Conservation (phyloP, 2,329 filamentous ascomycete genomes). For the Didymella exigua region DNA sequence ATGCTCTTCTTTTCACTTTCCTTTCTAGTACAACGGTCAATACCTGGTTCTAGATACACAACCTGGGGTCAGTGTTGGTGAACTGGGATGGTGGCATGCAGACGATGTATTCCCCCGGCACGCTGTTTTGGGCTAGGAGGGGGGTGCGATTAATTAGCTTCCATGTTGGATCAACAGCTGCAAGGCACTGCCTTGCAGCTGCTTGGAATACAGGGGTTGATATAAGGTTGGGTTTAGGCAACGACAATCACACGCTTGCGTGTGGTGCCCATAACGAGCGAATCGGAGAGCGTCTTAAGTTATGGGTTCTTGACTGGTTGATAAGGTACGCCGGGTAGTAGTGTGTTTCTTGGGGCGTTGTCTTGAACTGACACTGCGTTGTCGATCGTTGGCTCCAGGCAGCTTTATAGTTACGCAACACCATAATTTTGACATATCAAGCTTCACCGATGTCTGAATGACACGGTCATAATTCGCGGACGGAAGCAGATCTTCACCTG, state of each 20-base stretch:
- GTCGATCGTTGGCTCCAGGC: not conserved
- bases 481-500: not conserved
- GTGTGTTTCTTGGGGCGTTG: not conserved
- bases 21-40: not conserved
- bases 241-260: not conserved
- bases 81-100: not conserved
- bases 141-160: not conserved
- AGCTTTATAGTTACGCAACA: not conserved
- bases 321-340: not conserved
- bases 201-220: not conserved
- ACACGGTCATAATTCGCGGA: not conserved
- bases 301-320: not conserved
- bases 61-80: not conserved
- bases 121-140: not conserved
- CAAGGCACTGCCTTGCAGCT: not conserved
- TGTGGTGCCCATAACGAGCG: not conserved
- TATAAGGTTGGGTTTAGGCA: not conserved
- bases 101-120: not conserved
- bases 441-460: not conserved
- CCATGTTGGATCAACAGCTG: not conserved
- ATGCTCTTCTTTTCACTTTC: not conserved
- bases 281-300: not conserved
- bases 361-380: not conserved
- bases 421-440: not conserved
- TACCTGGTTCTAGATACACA: not conserved